Percentiles rank a stretch among this genome's conserved stretches.
Evolutionary conservation across 2,329 filamentous ascomycete species (phyloP).

Genomic region (Calonectria hawksworthii): DNA sequence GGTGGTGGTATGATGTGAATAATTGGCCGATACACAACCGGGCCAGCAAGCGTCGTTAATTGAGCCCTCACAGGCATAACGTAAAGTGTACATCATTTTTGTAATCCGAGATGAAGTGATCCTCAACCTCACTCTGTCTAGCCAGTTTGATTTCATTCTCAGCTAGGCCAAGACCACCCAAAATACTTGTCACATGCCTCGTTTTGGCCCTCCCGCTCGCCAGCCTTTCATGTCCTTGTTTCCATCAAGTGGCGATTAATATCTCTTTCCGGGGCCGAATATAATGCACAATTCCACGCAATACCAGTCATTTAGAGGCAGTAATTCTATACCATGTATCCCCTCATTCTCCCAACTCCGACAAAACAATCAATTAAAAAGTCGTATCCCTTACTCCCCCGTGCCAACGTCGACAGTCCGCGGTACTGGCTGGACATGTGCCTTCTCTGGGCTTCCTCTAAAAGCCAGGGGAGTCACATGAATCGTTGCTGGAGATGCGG

Average conservation of each 20-base stretch:
- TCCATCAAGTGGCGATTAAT: constrained; percentile 8
- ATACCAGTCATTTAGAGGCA: constrained; percentile 30
- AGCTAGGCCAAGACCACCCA: constrained; percentile 1
- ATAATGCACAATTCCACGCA: constrained; percentile 35
- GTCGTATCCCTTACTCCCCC: constrained; percentile 42
- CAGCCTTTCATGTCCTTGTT: not conserved
- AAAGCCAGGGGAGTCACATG: constrained; percentile 67
- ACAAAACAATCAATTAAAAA: constrained; percentile 37
- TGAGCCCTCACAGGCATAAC: not conserved
- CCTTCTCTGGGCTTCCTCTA: constrained; percentile 74
- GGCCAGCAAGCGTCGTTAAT: constrained; percentile 12
- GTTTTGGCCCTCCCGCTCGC: not conserved
- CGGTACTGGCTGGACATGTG: constrained; percentile 50
- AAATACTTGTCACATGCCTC: not conserved
- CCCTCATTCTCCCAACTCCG: constrained; percentile 43
- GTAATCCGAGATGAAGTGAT: constrained; percentile 30
- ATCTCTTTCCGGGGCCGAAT: constrained; percentile 31
- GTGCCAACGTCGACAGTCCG: constrained; percentile 51
- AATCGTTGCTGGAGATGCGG: constrained; percentile 50
- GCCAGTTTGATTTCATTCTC: constrained; percentile 4
- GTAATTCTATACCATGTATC: constrained; percentile 41
- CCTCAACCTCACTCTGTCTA: not conserved
- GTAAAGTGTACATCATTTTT: constrained; percentile 25
- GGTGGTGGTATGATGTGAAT: constrained; percentile 97
- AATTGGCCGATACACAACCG: constrained; percentile 81